Conservation (phyloP, 2,329 filamentous ascomycete genomes). For the Sporothrix luriei region DNA sequence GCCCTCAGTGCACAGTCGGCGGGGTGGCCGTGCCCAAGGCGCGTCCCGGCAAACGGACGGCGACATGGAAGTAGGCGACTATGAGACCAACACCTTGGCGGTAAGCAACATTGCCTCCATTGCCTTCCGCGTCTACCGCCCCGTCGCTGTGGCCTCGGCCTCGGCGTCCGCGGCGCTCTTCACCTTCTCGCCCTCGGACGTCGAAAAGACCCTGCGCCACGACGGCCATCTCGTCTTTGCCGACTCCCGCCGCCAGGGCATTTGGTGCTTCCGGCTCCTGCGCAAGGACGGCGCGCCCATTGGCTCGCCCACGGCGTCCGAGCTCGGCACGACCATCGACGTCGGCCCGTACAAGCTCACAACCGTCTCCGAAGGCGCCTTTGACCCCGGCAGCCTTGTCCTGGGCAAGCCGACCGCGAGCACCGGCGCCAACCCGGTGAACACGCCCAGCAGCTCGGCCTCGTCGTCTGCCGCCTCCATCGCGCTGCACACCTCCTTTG, state of each 20-base stretch:
- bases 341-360: constrained; percentile 50
- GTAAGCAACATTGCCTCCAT: constrained; percentile 62
- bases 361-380: constrained; percentile 53
- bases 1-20: constrained; percentile 27
- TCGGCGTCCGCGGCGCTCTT: constrained; percentile 49
- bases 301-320: constrained; percentile 36
- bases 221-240: constrained; percentile 58
- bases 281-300: constrained; percentile 46
- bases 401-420: constrained; percentile 42
- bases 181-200: constrained; percentile 52
- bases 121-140: constrained; percentile 59
- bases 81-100: constrained; percentile 63
- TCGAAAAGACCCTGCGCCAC: constrained; percentile 55
- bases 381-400: constrained; percentile 55
- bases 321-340: constrained; percentile 49
- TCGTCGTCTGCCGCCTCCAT: constrained; percentile 49
- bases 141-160: constrained; percentile 49
- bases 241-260: constrained; percentile 52
- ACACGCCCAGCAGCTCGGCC: constrained; percentile 53
- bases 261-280: constrained; percentile 59
- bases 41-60: constrained; percentile 37
- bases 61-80: constrained; percentile 66
- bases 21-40: constrained; percentile 33
- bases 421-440: constrained; percentile 46
- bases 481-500: constrained; percentile 32